These are phyloP conservation scores for Dryas alaskensis DNA, from an alignment of 306 rosid species.

Conservation along the genomic window DNA sequence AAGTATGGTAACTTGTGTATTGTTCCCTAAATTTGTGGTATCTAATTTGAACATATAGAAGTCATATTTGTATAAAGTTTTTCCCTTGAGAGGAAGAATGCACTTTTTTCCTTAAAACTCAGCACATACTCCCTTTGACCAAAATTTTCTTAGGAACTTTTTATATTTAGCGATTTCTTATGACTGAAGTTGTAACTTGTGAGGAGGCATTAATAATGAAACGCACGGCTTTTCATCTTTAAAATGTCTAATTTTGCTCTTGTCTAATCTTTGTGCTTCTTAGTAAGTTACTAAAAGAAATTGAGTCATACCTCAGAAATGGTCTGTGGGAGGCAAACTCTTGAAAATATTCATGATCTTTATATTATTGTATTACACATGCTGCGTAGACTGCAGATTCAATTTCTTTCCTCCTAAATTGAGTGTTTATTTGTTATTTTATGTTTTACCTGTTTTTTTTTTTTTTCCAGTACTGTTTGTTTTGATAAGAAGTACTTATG, in stretches of 20 bases:
- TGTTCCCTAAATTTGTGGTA: background rate
- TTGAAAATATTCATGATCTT: background rate
- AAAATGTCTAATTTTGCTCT: background rate
- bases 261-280: background rate
- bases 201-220: background rate
- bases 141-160: too few relatives aligned
- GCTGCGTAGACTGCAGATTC: background rate
- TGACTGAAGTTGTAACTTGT: slow-evolving; percentile 12
- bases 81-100: background rate
- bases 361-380: background rate
- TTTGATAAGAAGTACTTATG: background rate
- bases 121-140: too few relatives aligned
- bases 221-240: background rate
- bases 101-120: background rate
- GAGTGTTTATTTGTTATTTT: background rate
- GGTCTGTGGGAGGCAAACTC: background rate
- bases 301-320: background rate
- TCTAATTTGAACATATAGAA: background rate
- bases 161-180: background rate
- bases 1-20: background rate
- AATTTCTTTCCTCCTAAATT: background rate
- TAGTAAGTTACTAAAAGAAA: background rate
- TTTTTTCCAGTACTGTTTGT: too few relatives aligned
- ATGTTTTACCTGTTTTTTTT: background rate
- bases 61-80: background rate